These are phyloP conservation scores for Russula emetica DNA, from an alignment of 768 basidiomycete species.

Conservation along the genomic window DNA sequence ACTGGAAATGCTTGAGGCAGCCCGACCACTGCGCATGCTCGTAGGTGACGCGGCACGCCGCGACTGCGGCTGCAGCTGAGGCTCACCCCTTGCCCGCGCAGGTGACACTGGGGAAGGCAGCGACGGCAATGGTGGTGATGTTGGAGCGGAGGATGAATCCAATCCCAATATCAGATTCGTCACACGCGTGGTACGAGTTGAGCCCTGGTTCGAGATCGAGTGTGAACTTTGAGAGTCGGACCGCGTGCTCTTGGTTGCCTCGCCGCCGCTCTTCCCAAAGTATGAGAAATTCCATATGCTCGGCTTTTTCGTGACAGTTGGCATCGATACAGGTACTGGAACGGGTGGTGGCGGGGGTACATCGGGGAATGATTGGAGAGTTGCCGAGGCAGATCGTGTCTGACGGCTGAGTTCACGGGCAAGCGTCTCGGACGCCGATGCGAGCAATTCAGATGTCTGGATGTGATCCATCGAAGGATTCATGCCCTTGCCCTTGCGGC, in stretches of 20 bases:
- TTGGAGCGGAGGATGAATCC: conserved; percentile 41
- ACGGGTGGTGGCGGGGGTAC: conserved; percentile 40
- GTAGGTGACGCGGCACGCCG: conserved; percentile 45
- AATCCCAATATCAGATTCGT: conserved; percentile 69
- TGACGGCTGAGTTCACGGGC: conserved; percentile 79
- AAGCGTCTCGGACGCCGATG: conserved; percentile 73
- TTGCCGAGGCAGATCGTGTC: conserved; percentile 27
- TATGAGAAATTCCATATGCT: conserved; percentile 77
- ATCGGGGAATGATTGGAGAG: conserved; percentile 27
- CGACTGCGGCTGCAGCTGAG: neutral
- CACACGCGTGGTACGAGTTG: conserved; percentile 75
- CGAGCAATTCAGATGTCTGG: conserved; percentile 63
- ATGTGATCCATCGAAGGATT: conserved; percentile 39
- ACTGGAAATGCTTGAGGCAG: conserved; percentile 53
- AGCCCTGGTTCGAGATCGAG: conserved; percentile 22
- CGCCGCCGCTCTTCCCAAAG: conserved; percentile 54
- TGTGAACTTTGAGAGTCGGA: conserved; percentile 17
- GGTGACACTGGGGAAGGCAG: neutral
- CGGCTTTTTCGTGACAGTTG: conserved; percentile 57
- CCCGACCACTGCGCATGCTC: conserved; percentile 52
- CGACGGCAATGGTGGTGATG: conserved; percentile 7
- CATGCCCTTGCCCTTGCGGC: conserved; percentile 74
- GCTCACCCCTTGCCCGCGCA: neutral
- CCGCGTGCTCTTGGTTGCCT: conserved; percentile 5
- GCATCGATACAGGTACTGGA: conserved; percentile 31